phyloP scores from a whole-genome alignment of 306 rosid species.

The Acacia crassicarpa region DNA sequence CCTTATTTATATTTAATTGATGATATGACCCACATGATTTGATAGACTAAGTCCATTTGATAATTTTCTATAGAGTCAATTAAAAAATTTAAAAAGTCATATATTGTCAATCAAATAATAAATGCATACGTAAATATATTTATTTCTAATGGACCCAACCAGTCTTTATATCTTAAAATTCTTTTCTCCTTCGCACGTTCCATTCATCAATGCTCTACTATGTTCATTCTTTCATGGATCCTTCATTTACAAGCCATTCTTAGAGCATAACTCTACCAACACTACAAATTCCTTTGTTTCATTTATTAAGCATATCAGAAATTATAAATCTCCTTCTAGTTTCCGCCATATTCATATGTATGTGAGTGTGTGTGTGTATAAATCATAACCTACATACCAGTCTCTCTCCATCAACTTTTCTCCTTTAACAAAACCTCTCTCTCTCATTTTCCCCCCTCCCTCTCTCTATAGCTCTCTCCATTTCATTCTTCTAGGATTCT shows the following conservation, averaged over 20 bases:
- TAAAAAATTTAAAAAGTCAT: neutral
- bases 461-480: neutral
- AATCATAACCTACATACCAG: slow-evolving; percentile 3
- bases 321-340: slow-evolving; percentile 25
- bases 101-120: neutral
- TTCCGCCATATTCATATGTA: slow-evolving; percentile 17
- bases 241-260: slow-evolving; percentile 29
- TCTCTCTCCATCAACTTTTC: slow-evolving; percentile 8
- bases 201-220: slow-evolving; percentile 28
- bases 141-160: neutral
- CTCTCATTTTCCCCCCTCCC: neutral
- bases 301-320: neutral
- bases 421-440: slow-evolving; percentile 10
- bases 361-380: neutral
- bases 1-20: neutral
- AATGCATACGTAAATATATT: neutral
- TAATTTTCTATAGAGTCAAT: neutral
- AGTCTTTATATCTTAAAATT: slow-evolving; percentile 10
- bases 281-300: slow-evolving; percentile 27
- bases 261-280: neutral
- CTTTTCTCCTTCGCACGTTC: slow-evolving; percentile 36
- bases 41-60: neutral
- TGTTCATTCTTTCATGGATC: slow-evolving; percentile 23
- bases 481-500: neutral
- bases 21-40: neutral